These are phyloP conservation scores for Penicillium dipodomyicola DNA, from an alignment of 495 filamentous ascomycete genomes.

Conservation along the genomic window DNA sequence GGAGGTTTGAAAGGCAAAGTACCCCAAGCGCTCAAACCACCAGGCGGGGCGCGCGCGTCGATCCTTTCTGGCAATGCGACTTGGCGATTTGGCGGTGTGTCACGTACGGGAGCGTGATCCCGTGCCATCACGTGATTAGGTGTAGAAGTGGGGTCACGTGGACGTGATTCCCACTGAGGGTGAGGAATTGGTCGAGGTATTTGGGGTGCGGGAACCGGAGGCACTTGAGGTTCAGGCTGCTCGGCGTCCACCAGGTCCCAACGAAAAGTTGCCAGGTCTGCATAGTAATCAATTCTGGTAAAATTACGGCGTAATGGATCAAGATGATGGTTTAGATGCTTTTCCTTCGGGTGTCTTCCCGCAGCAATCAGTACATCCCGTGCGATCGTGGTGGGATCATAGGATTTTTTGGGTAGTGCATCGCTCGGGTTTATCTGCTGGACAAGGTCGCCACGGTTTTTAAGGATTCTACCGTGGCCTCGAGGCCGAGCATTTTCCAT, in stretches of 20 bases:
- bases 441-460: slow-evolving; percentile 32
- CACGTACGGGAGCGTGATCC: neutral
- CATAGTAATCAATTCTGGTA: slow-evolving; percentile 34
- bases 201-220: neutral
- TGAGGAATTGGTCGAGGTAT: neutral
- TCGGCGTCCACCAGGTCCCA: slow-evolving; percentile 64
- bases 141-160: slow-evolving; percentile 11
- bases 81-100: slow-evolving; percentile 3
- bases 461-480: slow-evolving; percentile 10
- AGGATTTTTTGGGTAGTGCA: slow-evolving; percentile 44
- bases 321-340: slow-evolving; percentile 59
- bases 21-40: slow-evolving; percentile 1
- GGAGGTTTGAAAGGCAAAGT: slow-evolving; percentile 10
- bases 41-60: slow-evolving; percentile 7
- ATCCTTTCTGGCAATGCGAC: neutral
- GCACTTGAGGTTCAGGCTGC: slow-evolving; percentile 7
- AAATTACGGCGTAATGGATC: slow-evolving; percentile 44
- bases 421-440: slow-evolving; percentile 45
- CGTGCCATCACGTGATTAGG: neutral
- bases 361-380: slow-evolving; percentile 61
- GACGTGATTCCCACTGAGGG: neutral
- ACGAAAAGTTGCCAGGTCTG: slow-evolving; percentile 60
- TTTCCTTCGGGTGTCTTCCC: slow-evolving; percentile 57
- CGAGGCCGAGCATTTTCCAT: neutral
- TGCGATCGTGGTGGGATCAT: slow-evolving; percentile 63